Evolutionary conservation across 2,329 filamentous ascomycete species (phyloP).

Genomic region (Diaporthe batatas): DNA sequence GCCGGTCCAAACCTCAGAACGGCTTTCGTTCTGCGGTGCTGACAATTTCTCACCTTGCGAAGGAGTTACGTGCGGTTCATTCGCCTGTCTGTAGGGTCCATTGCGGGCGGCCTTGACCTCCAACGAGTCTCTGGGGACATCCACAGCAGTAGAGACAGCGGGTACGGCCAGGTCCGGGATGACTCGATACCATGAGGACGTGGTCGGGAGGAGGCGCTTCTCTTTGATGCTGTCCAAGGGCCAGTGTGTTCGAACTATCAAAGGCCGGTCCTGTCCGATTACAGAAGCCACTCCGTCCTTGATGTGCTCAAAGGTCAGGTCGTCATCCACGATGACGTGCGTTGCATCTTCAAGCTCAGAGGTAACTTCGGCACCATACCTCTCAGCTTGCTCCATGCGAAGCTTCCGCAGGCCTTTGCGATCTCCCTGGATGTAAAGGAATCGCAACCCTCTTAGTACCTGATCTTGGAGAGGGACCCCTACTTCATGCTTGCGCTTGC

Average conservation of each 20-base stretch:
- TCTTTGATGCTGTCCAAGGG: conserved; percentile 77
- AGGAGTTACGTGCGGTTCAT: conserved; percentile 54
- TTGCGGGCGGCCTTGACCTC: conserved; percentile 62
- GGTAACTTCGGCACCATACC: conserved; percentile 82
- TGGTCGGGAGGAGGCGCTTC: conserved; percentile 64
- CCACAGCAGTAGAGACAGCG: conserved; percentile 41
- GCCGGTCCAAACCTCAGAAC: background rate
- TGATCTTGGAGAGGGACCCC: conserved; percentile 65
- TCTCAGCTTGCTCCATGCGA: conserved; percentile 80
- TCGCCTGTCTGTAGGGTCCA: conserved; percentile 55
- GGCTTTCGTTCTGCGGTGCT: conserved; percentile 38
- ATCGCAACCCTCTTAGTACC: conserved; percentile 72
- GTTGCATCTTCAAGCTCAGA: conserved; percentile 72
- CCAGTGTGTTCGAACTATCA: conserved; percentile 77
- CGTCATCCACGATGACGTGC: conserved; percentile 84
- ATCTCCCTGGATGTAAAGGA: conserved; percentile 87
- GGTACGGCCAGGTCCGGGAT: conserved; percentile 50
- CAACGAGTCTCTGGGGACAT: conserved; percentile 54
- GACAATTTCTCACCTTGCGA: conserved; percentile 43
- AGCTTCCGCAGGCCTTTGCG: conserved; percentile 77
- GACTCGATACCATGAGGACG: conserved; percentile 70
- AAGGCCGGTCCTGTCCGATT: conserved; percentile 48
- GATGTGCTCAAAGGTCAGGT: conserved; percentile 74
- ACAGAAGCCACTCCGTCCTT: conserved; percentile 62
- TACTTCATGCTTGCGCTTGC: conserved; percentile 60